These are phyloP conservation scores for Strobilomyces confusus DNA, from an alignment of 768 basidiomycete genomes.

Conservation along the genomic window DNA sequence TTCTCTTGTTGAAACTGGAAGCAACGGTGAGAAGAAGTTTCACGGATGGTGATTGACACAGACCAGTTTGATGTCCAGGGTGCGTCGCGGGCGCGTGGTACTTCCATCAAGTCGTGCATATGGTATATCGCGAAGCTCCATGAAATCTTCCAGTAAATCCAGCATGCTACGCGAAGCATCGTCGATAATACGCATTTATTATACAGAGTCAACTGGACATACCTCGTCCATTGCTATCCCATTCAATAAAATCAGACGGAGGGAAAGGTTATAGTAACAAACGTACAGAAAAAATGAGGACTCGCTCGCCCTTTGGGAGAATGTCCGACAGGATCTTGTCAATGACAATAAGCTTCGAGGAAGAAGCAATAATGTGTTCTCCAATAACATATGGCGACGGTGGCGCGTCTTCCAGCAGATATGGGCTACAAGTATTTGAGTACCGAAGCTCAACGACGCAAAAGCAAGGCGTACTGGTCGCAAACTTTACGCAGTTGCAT, in stretches of 20 bases:
- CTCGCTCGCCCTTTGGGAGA: slow-evolving; percentile 56
- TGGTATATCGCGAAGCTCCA: slow-evolving; percentile 52
- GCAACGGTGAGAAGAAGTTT: slow-evolving; percentile 1
- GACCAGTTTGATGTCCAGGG: slow-evolving; percentile 55
- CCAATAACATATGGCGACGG: slow-evolving; percentile 48
- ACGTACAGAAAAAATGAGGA: slow-evolving; percentile 65
- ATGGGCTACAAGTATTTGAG: slow-evolving; percentile 39
- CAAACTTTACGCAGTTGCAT: slow-evolving; percentile 70
- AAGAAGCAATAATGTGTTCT: slow-evolving; percentile 53
- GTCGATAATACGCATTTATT: not conserved
- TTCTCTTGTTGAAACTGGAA: slow-evolving; percentile 54
- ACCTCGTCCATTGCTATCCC: slow-evolving; percentile 56
- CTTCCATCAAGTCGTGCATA: slow-evolving; percentile 61
- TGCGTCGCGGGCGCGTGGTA: slow-evolving; percentile 49
- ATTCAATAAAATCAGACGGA: slow-evolving; percentile 11
- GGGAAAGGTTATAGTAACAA: not conserved
- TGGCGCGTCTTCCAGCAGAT: slow-evolving; percentile 45
- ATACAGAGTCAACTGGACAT: not conserved
- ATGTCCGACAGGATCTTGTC: slow-evolving; percentile 57
- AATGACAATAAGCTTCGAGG: slow-evolving; percentile 52
- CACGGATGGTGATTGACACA: slow-evolving; percentile 7
- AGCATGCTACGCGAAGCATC: slow-evolving; percentile 47
- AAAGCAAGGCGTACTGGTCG: slow-evolving; percentile 48
- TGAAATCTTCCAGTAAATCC: slow-evolving; percentile 64
- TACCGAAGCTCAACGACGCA: not conserved